These are phyloP conservation scores for Aspergillus glaucus DNA, from an alignment of 2,329 filamentous ascomycete species.

Conservation along the genomic window DNA sequence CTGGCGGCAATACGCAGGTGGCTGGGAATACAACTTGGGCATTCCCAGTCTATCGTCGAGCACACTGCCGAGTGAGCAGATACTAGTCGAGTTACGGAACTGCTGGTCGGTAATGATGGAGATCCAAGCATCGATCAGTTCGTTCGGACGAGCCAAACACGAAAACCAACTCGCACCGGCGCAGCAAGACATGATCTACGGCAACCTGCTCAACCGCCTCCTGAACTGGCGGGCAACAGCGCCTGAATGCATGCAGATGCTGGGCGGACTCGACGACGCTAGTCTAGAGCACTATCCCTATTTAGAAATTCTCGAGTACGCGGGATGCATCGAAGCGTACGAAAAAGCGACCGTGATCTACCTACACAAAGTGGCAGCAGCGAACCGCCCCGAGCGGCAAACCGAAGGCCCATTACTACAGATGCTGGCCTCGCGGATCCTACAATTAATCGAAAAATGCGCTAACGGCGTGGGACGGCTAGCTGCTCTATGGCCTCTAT, in stretches of 20 bases:
- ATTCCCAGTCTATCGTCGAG: constrained; percentile 23
- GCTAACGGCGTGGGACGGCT: constrained; percentile 30
- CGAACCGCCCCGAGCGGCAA: constrained; percentile 22
- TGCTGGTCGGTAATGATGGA: constrained; percentile 31
- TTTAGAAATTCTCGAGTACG: constrained; percentile 28
- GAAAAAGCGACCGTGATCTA: constrained; percentile 32
- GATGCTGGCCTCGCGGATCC: constrained; percentile 24
- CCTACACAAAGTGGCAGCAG: constrained; percentile 27
- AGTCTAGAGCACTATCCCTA: constrained; percentile 21
- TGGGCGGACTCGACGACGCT: constrained; percentile 23
- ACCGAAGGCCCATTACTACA: constrained; percentile 20
- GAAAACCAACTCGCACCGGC: constrained; percentile 19
- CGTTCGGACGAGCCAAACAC: constrained; percentile 28
- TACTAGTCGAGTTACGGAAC: constrained; percentile 22
- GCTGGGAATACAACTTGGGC: constrained; percentile 33
- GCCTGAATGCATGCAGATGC: constrained; percentile 20
- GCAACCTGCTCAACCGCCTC: constrained; percentile 21
- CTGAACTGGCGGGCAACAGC: constrained; percentile 25
- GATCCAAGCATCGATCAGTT: constrained; percentile 26
- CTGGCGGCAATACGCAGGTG: constrained; percentile 32
- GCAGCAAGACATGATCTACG: constrained; percentile 25
- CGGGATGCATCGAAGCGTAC: constrained; percentile 31
- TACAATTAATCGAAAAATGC: constrained; percentile 22
- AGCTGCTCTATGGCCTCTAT: constrained; percentile 29
- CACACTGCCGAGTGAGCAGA: constrained; percentile 14